Conservation (phyloP, 1,284 basidiomycete species). For the Leccinum griseonigrum region DNA sequence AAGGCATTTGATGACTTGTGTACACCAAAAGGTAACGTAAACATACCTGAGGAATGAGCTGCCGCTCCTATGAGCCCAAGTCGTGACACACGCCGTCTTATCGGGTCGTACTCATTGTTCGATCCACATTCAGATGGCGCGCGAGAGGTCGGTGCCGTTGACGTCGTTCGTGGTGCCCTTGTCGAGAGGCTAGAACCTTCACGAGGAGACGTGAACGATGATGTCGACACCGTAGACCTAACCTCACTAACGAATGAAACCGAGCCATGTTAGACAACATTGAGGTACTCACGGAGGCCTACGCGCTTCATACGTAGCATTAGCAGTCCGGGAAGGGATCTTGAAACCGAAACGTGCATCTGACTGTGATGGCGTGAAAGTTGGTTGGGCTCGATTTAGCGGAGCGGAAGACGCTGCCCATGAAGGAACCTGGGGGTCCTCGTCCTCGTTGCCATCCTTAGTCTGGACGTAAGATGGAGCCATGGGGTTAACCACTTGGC, state of each 20-base stretch:
- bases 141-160: neutral
- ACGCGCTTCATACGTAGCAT: neutral
- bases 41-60: neutral
- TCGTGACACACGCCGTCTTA: neutral
- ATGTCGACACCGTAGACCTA: neutral
- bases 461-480: neutral
- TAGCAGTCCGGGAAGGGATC: neutral
- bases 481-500: neutral
- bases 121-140: neutral
- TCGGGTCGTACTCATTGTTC: neutral
- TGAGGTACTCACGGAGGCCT: neutral
- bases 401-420: neutral
- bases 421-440: neutral
- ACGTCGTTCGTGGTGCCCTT: neutral
- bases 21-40: neutral
- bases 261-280: neutral
- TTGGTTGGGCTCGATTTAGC: neutral
- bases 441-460: neutral
- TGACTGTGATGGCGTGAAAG: neutral
- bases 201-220: neutral
- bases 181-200: neutral
- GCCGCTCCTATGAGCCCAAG: neutral
- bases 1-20: neutral
- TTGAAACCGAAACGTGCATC: neutral
- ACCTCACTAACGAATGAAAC: neutral